Conservation (phyloP, 2,329 filamentous ascomycete species). For the Fusarium graminum region DNA sequence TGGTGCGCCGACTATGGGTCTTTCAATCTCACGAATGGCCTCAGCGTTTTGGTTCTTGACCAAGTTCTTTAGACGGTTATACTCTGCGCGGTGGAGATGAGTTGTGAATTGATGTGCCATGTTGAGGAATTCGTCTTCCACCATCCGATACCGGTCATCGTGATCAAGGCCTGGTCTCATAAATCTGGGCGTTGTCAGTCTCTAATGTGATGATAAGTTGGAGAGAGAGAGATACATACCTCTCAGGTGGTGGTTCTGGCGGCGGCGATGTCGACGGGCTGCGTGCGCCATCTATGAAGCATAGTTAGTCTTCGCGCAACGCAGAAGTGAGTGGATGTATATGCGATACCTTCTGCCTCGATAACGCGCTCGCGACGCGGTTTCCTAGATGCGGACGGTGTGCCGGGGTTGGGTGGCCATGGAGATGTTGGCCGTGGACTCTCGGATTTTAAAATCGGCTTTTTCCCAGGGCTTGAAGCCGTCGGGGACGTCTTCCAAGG, state of each 20-base stretch:
- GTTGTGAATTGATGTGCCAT: constrained; percentile 78
- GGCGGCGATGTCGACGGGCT: constrained; percentile 66
- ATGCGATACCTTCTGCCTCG: constrained; percentile 44
- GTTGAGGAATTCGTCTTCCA: constrained; percentile 81
- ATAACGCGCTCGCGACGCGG: constrained; percentile 41
- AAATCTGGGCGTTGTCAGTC: constrained; percentile 56
- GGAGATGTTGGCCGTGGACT: constrained; percentile 15
- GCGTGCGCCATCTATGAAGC: constrained; percentile 44
- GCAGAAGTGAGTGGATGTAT: neutral
- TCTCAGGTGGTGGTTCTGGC: constrained; percentile 62
- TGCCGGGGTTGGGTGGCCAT: constrained; percentile 16
- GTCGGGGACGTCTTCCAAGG: constrained; percentile 61
- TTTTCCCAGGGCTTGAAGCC: constrained; percentile 19
- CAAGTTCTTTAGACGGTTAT: constrained; percentile 73
- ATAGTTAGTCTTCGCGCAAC: neutral
- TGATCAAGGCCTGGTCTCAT: constrained; percentile 74
- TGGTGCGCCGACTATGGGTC: constrained; percentile 62
- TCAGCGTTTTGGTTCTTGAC: constrained; percentile 68
- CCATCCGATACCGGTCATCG: constrained; percentile 85
- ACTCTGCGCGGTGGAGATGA: constrained; percentile 83
- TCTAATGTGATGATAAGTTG: neutral
- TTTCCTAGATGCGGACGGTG: constrained; percentile 30
- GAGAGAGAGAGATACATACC: constrained; percentile 51
- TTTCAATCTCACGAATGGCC: constrained; percentile 63
- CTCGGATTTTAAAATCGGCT: constrained; percentile 20